Evolutionary conservation across 768 basidiomycete genomes (phyloP).

Genomic region (Lactifluus echinatus): DNA sequence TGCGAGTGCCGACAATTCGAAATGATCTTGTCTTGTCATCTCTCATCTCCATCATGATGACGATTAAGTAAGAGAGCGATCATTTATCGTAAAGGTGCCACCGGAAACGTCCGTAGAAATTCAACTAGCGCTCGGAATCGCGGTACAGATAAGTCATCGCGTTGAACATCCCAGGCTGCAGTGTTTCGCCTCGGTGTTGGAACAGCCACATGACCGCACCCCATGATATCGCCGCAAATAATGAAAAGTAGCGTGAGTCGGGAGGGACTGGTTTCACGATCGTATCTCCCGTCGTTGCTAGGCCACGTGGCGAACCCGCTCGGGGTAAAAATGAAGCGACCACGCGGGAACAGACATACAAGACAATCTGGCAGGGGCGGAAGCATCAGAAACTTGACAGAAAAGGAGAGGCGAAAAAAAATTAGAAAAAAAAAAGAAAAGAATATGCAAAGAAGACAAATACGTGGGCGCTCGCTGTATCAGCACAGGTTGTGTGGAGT

Average conservation of each 20-base stretch:
- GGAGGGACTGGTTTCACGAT: slow-evolving; percentile 69
- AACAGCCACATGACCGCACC: slow-evolving; percentile 97
- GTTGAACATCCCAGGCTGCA: slow-evolving; percentile 95
- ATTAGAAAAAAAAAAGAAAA: not conserved
- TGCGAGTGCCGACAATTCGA: not conserved
- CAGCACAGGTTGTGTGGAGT: not conserved
- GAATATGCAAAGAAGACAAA: not conserved
- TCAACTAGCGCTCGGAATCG: slow-evolving; percentile 83
- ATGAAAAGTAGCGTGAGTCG: slow-evolving; percentile 71
- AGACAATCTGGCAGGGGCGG: slow-evolving; percentile 61
- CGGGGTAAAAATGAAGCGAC: slow-evolving; percentile 89
- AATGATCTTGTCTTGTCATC: not conserved
- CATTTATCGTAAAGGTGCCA: slow-evolving; percentile 90
- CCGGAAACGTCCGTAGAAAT: slow-evolving; percentile 63
- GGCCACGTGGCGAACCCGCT: slow-evolving; percentile 45
- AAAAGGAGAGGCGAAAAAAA: not conserved
- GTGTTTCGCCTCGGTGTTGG: slow-evolving; percentile 75
- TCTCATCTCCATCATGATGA: not conserved
- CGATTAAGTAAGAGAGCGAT: slow-evolving; percentile 18
- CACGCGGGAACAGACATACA: slow-evolving; percentile 91
- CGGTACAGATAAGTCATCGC: slow-evolving; percentile 94
- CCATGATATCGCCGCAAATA: slow-evolving; percentile 87
- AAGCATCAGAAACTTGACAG: not conserved
- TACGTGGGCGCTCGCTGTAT: not conserved
- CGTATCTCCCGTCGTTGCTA: slow-evolving; percentile 34